Base-by-base conservation (phyloP, 805 yeast genomes). In the Saccharomycopsis sp. region DNA sequence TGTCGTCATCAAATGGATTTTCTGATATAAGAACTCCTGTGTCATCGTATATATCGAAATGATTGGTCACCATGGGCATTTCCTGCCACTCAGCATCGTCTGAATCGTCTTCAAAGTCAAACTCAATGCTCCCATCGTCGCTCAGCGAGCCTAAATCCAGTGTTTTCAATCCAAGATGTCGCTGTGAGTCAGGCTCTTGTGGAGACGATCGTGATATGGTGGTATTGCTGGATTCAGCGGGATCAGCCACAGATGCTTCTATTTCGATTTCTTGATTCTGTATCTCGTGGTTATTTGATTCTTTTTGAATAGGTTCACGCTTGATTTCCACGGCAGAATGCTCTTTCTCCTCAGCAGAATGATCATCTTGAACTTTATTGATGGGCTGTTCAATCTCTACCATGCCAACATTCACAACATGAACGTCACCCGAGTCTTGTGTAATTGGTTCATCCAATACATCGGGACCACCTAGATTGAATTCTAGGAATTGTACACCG, bases 41-140 rank as follows among this genome's bases (percentile, higher is more conserved):
- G 24, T 89, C 88, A 66, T 92, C 89, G 68, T 89, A 92, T 48
- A 89, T 79, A 61, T 89, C 89, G 57, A 81, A 77, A 53, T 44
- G 40, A 40, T 85, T 82, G 2, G 96, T 83, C 29, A 89, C 84
- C 0, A 92, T 84, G 50, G 87, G 86, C 89, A 94, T 91, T 16
- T 87, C 82, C 66, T 87, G 84, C 99, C 99, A 94, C 29, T 78
- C 85, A 14, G 75, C 79, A 40, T 77, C 80, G 16, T 74, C 79
- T 8, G 68, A 71, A 20, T 70, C 73, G 3, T 70, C 69, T 40
- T 68, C 71, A 24, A 64, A 68, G 16, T 24, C 50, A 51, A 44
- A 44, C 4, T 44, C 48, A 5, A 44, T 44, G 48, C 48, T 44
- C 7, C 48, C 48, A 18, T 44, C 48, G 16, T 44, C 48, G 16